phyloP scores from a whole-genome alignment of 2,329 filamentous ascomycete species.

The Fusarium illudens region DNA sequence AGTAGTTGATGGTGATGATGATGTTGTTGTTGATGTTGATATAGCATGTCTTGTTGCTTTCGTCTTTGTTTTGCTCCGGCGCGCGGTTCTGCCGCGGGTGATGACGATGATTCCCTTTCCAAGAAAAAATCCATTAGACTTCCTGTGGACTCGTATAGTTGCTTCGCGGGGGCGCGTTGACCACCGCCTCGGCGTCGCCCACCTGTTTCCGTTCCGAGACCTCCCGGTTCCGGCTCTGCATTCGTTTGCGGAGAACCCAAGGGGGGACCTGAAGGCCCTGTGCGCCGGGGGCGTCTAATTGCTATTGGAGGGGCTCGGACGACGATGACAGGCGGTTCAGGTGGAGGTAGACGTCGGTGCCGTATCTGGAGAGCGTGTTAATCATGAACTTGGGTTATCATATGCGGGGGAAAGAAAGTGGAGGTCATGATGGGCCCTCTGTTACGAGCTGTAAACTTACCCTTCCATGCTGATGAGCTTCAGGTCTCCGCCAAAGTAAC shows the following conservation, averaged over 20 bases:
- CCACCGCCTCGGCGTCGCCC: constrained; percentile 82
- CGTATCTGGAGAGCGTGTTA: constrained; percentile 71
- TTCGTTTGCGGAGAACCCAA: constrained; percentile 67
- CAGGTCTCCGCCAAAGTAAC: constrained; percentile 96
- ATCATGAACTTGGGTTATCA: constrained; percentile 5
- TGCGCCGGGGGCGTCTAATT: constrained; percentile 65
- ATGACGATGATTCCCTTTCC: constrained; percentile 38
- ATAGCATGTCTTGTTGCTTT: constrained; percentile 10
- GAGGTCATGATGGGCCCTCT: neutral
- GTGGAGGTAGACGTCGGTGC: constrained; percentile 97
- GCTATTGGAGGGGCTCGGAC: constrained; percentile 95
- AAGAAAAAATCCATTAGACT: constrained; percentile 42
- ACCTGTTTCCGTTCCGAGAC: constrained; percentile 89
- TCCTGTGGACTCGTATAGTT: constrained; percentile 41
- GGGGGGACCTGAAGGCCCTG: constrained; percentile 43
- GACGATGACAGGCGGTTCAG: constrained; percentile 95
- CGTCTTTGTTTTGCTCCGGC: constrained; percentile 32
- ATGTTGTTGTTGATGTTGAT: constrained; percentile 21
- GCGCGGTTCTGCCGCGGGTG: constrained; percentile 36
- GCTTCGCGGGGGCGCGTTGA: constrained; percentile 61
- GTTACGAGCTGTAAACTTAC: constrained; percentile 61
- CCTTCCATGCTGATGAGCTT: constrained; percentile 99
- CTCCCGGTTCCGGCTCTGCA: constrained; percentile 69
- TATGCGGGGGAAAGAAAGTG: neutral
- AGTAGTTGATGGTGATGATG: constrained; percentile 23